Percentiles rank a stretch among this genome's conserved stretches.
phyloP scores from a whole-genome alignment of 225 moss, liverwort and hornwort species.

The Sphagnum contortum region DNA sequence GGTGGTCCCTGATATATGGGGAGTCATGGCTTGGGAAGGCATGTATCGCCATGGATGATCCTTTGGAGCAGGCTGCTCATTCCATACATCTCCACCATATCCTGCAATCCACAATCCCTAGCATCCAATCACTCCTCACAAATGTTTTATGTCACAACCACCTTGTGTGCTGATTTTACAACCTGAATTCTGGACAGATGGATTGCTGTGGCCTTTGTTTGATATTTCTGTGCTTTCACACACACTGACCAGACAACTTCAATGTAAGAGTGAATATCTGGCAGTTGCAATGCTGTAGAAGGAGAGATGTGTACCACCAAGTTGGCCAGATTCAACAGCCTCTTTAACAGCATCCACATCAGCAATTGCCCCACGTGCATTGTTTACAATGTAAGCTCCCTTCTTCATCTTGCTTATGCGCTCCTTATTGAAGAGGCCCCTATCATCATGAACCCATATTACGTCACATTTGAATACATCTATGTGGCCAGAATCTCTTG shows the following conservation, averaged over 20 bases:
- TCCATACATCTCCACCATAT: conserved; percentile 85
- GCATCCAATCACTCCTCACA: background rate
- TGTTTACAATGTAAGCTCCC: conserved; percentile 67
- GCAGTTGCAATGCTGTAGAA: background rate
- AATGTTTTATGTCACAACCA: background rate
- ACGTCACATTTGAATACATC: background rate
- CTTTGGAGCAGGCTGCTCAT: conserved; percentile 49
- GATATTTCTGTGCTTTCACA: no score
- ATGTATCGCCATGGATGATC: conserved; percentile 78
- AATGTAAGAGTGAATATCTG: no score
- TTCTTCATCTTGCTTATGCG: conserved; percentile 57
- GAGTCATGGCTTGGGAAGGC: conserved; percentile 69
- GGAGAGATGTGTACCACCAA: conserved; percentile 31
- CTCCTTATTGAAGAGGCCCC: conserved; percentile 53
- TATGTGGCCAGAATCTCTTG: background rate
- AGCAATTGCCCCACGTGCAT: conserved; percentile 62
- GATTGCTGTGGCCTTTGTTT: no score
- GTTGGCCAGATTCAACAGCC: conserved; percentile 70
- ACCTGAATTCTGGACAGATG: no score
- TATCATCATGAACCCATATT: background rate
- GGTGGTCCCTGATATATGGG: conserved; percentile 75
- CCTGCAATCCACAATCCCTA: conserved; percentile 13
- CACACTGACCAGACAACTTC: no score
- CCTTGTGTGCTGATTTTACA: no score
- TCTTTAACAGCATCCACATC: conserved; percentile 49